Base-by-base conservation (phyloP, 768 basidiomycete genomes). In the Amanita polypyramis region DNA sequence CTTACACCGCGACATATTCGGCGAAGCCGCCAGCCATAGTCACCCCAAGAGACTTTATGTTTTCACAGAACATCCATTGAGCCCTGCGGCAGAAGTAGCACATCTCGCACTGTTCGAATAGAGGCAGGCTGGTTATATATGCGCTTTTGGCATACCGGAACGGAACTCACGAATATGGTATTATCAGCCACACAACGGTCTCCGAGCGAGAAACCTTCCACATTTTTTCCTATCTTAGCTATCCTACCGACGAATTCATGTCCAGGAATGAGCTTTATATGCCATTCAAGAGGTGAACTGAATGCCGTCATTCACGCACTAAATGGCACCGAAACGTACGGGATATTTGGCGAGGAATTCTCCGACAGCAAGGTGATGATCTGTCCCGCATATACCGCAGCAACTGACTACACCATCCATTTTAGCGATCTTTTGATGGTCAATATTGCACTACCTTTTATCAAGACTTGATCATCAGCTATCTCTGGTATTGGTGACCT, bases 11-110 rank as follows among this genome's bases (percentile, higher is more conserved):
- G 54, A 92, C 77, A 66, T 91, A 93, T 58, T 92, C 89, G 7
- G 90, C 88, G 59, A 94, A 94, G 23, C 88, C 91, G 50, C 91
- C 91, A 52, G 85, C 80, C 55, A 75, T 66, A 17, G 81, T 85
- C 37, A 91, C 84, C 36, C 91, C 91, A 12, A 82, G 75, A 6
- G 84, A 75, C 47, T 79, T 70, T 64, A 91, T 91, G 66, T 88
- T 72, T 62, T 93, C 90, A 66, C 91, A 95, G 47, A 90, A 68
- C 6, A 93, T 70, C 15, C 78, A 74, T 58, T 88, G 69, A 14
- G 87, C 88, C 41, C 86, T 76, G 45, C 88, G 78, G 64, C 91
- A 94, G 67, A 79, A 91, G 67, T 89, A 89, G 64, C 91, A 93
- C 50, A 70, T 72, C 6, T 80, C 84, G 66, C 91, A 93, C 85